Evolutionary conservation across 2,329 filamentous ascomycete species (phyloP).

Genomic region (Stachybotrys echinatus): DNA sequence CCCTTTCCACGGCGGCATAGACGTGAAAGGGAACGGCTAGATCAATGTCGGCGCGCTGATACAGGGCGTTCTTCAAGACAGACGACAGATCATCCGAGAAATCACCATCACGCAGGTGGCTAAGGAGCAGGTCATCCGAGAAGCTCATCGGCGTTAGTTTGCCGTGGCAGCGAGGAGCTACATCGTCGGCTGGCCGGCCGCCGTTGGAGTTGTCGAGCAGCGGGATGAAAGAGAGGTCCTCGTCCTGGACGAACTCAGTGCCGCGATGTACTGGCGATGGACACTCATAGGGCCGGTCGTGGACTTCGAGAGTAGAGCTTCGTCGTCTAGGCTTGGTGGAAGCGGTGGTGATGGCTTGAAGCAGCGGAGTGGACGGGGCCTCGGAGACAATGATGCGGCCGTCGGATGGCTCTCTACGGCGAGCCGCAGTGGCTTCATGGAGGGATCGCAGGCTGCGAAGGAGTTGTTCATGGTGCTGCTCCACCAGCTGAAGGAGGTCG

Average conservation of each 20-base stretch:
- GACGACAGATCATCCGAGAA: slow-evolving; percentile 33
- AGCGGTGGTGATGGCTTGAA: slow-evolving; percentile 18
- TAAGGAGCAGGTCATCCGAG: slow-evolving; percentile 35
- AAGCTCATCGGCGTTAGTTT: slow-evolving; percentile 21
- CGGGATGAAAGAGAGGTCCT: slow-evolving; percentile 25
- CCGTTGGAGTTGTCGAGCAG: slow-evolving; percentile 15
- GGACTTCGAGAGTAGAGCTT: slow-evolving; percentile 22
- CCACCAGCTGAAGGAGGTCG: slow-evolving; percentile 25
- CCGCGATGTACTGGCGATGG: slow-evolving; percentile 13
- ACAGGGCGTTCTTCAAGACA: slow-evolving; percentile 30
- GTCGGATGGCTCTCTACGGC: slow-evolving; percentile 14
- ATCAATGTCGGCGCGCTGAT: slow-evolving; percentile 26
- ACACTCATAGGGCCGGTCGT: slow-evolving; percentile 15
- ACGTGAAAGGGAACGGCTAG: slow-evolving; percentile 21
- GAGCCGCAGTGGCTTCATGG: slow-evolving; percentile 17
- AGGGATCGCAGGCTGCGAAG: slow-evolving; percentile 21
- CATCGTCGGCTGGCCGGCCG: slow-evolving; percentile 8
- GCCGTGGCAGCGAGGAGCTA: slow-evolving; percentile 9
- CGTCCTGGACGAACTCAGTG: slow-evolving; percentile 16
- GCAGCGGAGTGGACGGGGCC: slow-evolving; percentile 18
- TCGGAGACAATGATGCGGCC: slow-evolving; percentile 12
- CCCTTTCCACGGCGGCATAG: slow-evolving; percentile 30
- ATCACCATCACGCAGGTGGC: slow-evolving; percentile 32
- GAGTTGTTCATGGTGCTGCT: slow-evolving; percentile 28
- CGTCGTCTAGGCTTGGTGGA: slow-evolving; percentile 11